Conservation (phyloP, 2,329 filamentous ascomycete genomes). For the Fusarium torreyae region DNA sequence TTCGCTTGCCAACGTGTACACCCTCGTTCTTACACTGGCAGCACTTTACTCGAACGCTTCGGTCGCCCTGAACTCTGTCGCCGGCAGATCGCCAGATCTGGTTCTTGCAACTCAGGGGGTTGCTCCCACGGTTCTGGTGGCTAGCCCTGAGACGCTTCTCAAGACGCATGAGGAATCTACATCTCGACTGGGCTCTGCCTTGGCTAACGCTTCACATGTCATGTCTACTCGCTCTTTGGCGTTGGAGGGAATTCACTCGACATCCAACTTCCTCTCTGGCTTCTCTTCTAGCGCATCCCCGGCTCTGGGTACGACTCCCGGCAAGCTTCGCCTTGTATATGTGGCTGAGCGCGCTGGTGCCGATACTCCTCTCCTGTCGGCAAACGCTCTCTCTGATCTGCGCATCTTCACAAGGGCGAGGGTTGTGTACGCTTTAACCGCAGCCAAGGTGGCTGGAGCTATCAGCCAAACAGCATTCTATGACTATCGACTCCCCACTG, state of each 20-base stretch:
- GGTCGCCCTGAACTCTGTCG: conserved; percentile 89
- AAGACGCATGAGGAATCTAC: conserved; percentile 76
- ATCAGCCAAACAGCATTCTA: conserved; percentile 90
- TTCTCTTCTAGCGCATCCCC: conserved; percentile 72
- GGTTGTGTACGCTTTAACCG: conserved; percentile 87
- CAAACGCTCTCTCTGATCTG: conserved; percentile 81
- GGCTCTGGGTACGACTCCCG: conserved; percentile 72
- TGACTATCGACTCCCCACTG: conserved; percentile 79
- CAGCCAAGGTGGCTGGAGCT: conserved; percentile 87
- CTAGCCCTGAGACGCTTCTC: conserved; percentile 80
- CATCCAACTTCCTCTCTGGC: conserved; percentile 65
- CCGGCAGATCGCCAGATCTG: conserved; percentile 80
- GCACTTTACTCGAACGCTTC: conserved; percentile 89
- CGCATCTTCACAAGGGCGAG: conserved; percentile 85
- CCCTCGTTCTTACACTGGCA: conserved; percentile 83
- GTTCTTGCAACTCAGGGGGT: conserved; percentile 80
- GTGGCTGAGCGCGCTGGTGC: conserved; percentile 80
- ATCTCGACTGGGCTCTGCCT: conserved; percentile 70
- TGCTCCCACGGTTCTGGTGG: conserved; percentile 85
- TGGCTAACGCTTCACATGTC: conserved; percentile 79
- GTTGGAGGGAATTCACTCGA: conserved; percentile 79
- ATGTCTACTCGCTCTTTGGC: conserved; percentile 79
- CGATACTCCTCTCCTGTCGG: conserved; percentile 74
- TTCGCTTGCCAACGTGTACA: conserved; percentile 83
- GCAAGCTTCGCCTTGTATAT: conserved; percentile 86